Percentiles rank a stretch among this genome's conserved stretches.
Conservation (phyloP, 176 grass and related monocot genomes). For the Avena atlantica region DNA sequence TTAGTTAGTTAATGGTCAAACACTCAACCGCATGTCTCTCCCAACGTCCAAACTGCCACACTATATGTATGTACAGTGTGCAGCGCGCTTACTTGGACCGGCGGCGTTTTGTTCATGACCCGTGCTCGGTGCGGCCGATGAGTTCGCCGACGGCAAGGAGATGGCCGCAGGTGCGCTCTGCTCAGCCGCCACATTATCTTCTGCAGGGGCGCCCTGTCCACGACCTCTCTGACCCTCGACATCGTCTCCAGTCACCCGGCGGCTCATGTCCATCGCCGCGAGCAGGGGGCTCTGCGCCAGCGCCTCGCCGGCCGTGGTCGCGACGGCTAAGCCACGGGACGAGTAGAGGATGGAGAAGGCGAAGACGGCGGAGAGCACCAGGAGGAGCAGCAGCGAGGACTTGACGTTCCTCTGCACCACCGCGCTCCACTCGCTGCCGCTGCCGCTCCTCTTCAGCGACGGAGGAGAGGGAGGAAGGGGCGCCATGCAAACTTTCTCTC, state of each 20-base stretch:
- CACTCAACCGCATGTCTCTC: too few relatives aligned
- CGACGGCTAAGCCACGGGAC: not conserved
- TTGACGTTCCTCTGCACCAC: slow-evolving; percentile 53
- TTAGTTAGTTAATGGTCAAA: too few relatives aligned
- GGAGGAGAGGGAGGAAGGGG: slow-evolving; percentile 35
- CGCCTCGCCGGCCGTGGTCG: not conserved
- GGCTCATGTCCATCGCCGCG: not conserved
- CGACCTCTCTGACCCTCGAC: not conserved
- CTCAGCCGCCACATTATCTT: not conserved
- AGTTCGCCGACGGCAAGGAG: slow-evolving; percentile 35
- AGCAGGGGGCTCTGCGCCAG: slow-evolving; percentile 11
- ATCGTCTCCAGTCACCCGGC: not conserved
- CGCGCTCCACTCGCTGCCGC: slow-evolving; percentile 50
- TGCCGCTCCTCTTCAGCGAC: slow-evolving; percentile 18
- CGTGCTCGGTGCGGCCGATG: not conserved
- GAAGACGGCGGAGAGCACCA: slow-evolving; percentile 53
- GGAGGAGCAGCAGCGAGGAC: slow-evolving; percentile 54
- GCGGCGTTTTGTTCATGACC: not conserved
- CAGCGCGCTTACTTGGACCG: slow-evolving; percentile 7
- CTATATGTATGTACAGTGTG: not conserved
- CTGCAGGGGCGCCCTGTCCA: not conserved
- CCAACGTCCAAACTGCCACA: too few relatives aligned
- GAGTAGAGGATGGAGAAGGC: slow-evolving; percentile 44
- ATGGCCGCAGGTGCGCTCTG: not conserved
- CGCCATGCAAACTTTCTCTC: slow-evolving; percentile 15